Conservation (phyloP, 1,284 basidiomycete species). For the Amylostereum areolatum region DNA sequence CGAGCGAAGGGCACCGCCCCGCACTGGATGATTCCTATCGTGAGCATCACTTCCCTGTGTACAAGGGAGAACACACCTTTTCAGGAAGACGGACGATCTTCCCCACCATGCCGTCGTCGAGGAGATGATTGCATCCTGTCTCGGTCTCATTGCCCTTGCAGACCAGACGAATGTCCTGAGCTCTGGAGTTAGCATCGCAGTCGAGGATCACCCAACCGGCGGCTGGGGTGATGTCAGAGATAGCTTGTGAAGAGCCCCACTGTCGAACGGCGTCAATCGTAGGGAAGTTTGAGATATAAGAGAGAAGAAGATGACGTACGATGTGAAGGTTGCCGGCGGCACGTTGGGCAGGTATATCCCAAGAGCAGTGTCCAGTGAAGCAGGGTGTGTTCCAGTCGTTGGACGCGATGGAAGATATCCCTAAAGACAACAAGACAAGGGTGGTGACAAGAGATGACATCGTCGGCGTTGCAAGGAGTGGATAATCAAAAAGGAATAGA, state of each 20-base stretch:
- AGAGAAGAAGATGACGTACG: background rate
- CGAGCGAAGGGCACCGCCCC: background rate
- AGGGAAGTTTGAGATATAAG: background rate
- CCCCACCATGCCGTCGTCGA: background rate
- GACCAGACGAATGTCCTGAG: background rate
- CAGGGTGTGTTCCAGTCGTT: constrained; percentile 1
- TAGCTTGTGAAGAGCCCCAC: background rate
- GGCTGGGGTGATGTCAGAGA: background rate
- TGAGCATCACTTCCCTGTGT: background rate
- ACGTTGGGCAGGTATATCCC: background rate
- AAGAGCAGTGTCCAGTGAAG: background rate
- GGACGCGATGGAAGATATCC: background rate
- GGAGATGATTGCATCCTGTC: background rate
- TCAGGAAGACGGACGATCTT: background rate
- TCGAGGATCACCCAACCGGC: background rate
- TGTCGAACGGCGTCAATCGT: background rate
- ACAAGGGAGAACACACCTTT: background rate
- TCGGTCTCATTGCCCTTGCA: background rate
- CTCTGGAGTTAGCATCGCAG: background rate
- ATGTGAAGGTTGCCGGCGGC: background rate
- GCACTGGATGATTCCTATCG: background rate
- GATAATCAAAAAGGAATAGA: background rate
- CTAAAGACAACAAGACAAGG: background rate
- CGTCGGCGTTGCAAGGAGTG: background rate
- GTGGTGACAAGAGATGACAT: background rate